phyloP scores from a whole-genome alignment of 1,284 basidiomycete species.

The Rhizopogon parksii region DNA sequence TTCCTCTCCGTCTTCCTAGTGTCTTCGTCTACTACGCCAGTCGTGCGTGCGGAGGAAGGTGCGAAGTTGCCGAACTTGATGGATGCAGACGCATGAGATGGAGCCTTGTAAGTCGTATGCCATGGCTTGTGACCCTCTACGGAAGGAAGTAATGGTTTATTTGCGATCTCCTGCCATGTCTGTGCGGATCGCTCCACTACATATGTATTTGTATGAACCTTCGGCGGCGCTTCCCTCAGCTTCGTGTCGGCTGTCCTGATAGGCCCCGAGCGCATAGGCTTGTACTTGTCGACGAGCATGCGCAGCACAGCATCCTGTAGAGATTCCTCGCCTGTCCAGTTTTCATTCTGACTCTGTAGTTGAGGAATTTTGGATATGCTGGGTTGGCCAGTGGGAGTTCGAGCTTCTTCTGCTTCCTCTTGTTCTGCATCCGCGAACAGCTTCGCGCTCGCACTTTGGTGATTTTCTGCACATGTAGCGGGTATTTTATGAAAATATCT shows the following conservation, averaged over 20 bases:
- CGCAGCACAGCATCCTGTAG: constrained; percentile 69
- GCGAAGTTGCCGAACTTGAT: constrained; percentile 46
- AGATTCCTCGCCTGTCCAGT: constrained; percentile 76
- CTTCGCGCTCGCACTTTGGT: constrained; percentile 30
- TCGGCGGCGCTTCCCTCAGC: constrained; percentile 46
- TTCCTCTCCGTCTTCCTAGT: constrained; percentile 47
- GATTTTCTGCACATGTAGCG: constrained; percentile 3
- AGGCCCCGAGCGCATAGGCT: constrained; percentile 61
- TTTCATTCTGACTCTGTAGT: constrained; percentile 41
- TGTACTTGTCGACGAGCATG: constrained; percentile 84
- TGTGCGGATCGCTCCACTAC: constrained; percentile 2
- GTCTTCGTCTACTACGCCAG: constrained; percentile 40
- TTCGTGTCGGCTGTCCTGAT: constrained; percentile 70
- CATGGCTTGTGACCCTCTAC: constrained; percentile 57
- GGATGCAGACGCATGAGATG: constrained; percentile 46
- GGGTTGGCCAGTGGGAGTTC: constrained; percentile 8
- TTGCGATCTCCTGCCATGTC: constrained; percentile 19
- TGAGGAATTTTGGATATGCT: constrained; percentile 16
- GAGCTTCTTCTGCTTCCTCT: constrained; percentile 40
- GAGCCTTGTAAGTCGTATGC: constrained; percentile 61
- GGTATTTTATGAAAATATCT: not conserved
- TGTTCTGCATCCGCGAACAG: constrained; percentile 63
- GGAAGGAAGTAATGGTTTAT: constrained; percentile 45
- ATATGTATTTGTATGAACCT: constrained; percentile 15
- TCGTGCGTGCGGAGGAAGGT: constrained; percentile 18